These are phyloP conservation scores for Pseudocercospora macadamiae DNA, from an alignment of 2,329 filamentous ascomycete genomes.

Conservation along the genomic window DNA sequence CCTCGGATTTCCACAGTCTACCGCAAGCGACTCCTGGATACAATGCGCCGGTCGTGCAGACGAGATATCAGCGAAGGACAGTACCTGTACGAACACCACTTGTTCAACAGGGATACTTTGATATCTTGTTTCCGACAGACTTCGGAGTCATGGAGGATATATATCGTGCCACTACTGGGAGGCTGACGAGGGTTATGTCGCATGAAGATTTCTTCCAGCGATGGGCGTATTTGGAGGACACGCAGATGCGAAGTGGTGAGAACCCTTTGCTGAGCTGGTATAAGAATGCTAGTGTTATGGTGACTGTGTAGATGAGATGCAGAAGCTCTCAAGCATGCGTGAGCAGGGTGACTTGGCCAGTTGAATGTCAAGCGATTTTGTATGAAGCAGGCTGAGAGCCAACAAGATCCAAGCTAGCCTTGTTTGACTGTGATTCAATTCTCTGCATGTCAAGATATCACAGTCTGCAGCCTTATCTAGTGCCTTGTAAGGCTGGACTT, in stretches of 20 bases:
- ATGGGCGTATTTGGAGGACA: slow-evolving; percentile 91
- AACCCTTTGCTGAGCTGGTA: slow-evolving; percentile 93
- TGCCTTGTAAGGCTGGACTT: no score
- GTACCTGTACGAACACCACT: slow-evolving; percentile 89
- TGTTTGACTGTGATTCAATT: no score
- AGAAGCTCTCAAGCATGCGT: no score
- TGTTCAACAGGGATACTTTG: slow-evolving; percentile 98
- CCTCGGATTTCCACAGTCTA: slow-evolving; percentile 86
- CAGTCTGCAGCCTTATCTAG: no score
- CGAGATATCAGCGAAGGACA: slow-evolving; percentile 81
- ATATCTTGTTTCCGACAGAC: slow-evolving; percentile 97
- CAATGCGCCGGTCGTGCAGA: slow-evolving; percentile 96
- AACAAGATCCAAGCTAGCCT: no score
- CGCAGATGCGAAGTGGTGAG: slow-evolving; percentile 84
- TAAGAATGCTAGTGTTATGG: slow-evolving; percentile 90
- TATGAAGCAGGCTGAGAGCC: no score
- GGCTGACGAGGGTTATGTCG: slow-evolving; percentile 79
- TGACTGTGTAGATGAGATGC: slow-evolving; percentile 77
- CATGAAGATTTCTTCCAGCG: slow-evolving; percentile 89
- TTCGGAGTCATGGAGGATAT: slow-evolving; percentile 89
- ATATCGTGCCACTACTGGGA: slow-evolving; percentile 90
- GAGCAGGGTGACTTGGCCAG: no score
- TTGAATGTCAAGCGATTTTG: no score
- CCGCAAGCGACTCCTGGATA: slow-evolving; percentile 81
- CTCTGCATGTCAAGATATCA: no score